These are phyloP conservation scores for Coemansia sp. DNA, from an alignment of 192 early-diverging fungal species.

Conservation along the genomic window DNA sequence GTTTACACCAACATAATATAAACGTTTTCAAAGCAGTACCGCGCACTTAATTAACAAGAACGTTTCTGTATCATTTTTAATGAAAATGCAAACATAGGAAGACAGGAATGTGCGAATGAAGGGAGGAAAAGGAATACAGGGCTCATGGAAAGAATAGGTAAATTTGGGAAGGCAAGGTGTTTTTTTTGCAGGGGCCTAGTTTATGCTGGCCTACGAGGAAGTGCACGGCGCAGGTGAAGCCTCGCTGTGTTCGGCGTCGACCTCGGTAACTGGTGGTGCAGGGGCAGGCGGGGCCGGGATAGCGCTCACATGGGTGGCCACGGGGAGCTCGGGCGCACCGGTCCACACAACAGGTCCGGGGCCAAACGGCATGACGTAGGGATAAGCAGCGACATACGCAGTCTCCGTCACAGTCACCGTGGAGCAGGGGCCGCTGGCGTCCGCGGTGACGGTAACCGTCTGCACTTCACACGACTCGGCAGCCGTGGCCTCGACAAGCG, in stretches of 20 bases:
- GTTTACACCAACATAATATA: too few relatives aligned
- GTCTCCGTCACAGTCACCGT: slow-evolving; percentile 20
- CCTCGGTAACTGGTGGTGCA: slow-evolving; percentile 5
- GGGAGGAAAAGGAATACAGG: too few relatives aligned
- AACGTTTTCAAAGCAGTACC: too few relatives aligned
- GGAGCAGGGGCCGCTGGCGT: slow-evolving; percentile 1
- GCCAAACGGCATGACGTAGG: slow-evolving; percentile 8
- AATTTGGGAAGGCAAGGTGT: neutral
- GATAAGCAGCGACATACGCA: slow-evolving; percentile 7
- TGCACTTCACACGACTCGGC: neutral
- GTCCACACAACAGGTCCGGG: slow-evolving; percentile 47
- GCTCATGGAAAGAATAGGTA: too few relatives aligned
- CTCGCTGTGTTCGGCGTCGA: neutral
- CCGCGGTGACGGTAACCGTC: slow-evolving; percentile 11
- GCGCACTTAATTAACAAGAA: too few relatives aligned
- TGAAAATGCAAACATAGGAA: too few relatives aligned
- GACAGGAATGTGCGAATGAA: too few relatives aligned
- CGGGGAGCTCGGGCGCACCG: neutral
- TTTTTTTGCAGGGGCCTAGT: neutral
- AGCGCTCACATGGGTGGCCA: neutral
- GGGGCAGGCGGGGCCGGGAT: neutral
- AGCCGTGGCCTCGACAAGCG: slow-evolving; percentile 4
- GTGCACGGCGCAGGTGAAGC: slow-evolving; percentile 8
- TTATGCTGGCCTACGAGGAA: slow-evolving; percentile 14
- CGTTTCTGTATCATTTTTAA: too few relatives aligned